Conservation (phyloP, 139 green algal species). For the Chlorella sp. region DNA sequence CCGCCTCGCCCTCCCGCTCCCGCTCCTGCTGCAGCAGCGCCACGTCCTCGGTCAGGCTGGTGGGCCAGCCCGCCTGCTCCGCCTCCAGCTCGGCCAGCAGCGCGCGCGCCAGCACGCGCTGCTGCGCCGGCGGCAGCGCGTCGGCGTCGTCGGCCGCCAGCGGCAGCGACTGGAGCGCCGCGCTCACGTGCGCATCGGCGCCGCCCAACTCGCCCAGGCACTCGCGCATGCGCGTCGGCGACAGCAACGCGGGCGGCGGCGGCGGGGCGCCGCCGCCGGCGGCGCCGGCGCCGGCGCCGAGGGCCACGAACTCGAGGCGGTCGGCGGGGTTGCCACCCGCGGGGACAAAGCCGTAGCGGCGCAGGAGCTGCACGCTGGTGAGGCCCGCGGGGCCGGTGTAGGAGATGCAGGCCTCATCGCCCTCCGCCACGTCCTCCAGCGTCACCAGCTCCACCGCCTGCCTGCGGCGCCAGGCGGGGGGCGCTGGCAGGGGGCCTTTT, state of each 20-base stretch:
- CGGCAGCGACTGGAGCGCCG: conserved; percentile 44
- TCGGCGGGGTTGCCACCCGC: conserved; percentile 48
- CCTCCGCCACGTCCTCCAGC: conserved; percentile 29
- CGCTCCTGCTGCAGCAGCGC: conserved; percentile 1
- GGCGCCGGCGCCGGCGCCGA: not conserved
- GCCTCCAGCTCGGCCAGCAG: conserved; percentile 28
- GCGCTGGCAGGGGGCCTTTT: too few relatives aligned
- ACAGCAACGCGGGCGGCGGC: conserved; percentile 10
- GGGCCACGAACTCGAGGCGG: conserved; percentile 35
- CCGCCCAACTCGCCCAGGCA: conserved; percentile 45
- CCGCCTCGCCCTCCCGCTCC: not conserved
- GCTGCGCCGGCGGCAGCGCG: not conserved
- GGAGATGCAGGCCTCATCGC: conserved; percentile 56
- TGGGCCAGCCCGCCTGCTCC: conserved; percentile 21
- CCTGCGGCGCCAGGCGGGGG: too few relatives aligned
- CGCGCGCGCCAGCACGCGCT: conserved; percentile 5
- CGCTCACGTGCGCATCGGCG: conserved; percentile 30
- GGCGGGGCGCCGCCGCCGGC: not conserved
- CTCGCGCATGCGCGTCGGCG: conserved; percentile 35
- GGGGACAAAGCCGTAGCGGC: conserved; percentile 67
- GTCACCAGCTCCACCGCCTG: conserved; percentile 49
- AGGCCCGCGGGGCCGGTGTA: conserved; percentile 53
- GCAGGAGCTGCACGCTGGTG: conserved; percentile 46
- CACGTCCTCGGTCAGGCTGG: conserved; percentile 19
- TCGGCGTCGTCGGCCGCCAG: not conserved